These are phyloP conservation scores for Stellera chamaejasme DNA, from an alignment of 345 rosid genomes.

Conservation along the genomic window DNA sequence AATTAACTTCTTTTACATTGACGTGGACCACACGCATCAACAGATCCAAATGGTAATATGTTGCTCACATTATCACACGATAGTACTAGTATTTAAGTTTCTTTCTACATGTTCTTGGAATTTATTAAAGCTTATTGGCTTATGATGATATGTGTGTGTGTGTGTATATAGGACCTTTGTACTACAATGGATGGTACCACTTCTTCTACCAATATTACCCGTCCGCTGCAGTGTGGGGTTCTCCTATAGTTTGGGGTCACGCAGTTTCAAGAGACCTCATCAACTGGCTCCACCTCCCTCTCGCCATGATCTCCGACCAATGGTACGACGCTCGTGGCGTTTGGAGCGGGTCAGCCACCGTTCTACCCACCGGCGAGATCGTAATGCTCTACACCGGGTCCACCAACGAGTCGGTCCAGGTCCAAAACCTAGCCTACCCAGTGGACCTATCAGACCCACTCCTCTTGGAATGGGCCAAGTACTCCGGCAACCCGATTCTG, in stretches of 20 bases:
- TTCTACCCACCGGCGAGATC: constrained; percentile 69
- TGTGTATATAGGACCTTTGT: constrained; percentile 60
- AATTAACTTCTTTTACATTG: constrained; percentile 9
- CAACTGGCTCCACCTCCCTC: constrained; percentile 84
- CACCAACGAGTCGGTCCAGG: constrained; percentile 58
- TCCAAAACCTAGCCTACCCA: constrained; percentile 90
- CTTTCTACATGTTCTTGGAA: too few species aligned
- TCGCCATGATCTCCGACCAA: constrained; percentile 79
- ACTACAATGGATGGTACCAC: constrained; percentile 91
- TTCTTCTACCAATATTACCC: constrained; percentile 96
- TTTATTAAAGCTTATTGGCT: not conserved
- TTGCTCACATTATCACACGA: not conserved
- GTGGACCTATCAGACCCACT: constrained; percentile 69
- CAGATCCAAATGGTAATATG: constrained; percentile 82
- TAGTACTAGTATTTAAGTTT: too few species aligned
- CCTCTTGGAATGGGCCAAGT: constrained; percentile 61
- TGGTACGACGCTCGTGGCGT: constrained; percentile 83
- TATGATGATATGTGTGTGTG: not conserved
- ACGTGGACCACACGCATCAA: constrained; percentile 13
- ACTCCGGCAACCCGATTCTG: constrained; percentile 64
- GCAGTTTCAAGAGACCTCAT: constrained; percentile 76
- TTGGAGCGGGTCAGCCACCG: constrained; percentile 90
- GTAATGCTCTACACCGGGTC: constrained; percentile 88
- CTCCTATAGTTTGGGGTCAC: constrained; percentile 84
- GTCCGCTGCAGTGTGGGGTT: constrained; percentile 78